Conservation (phyloP, 371 early-diverging fungal genomes). For the Mucor lusitanicus region DNA sequence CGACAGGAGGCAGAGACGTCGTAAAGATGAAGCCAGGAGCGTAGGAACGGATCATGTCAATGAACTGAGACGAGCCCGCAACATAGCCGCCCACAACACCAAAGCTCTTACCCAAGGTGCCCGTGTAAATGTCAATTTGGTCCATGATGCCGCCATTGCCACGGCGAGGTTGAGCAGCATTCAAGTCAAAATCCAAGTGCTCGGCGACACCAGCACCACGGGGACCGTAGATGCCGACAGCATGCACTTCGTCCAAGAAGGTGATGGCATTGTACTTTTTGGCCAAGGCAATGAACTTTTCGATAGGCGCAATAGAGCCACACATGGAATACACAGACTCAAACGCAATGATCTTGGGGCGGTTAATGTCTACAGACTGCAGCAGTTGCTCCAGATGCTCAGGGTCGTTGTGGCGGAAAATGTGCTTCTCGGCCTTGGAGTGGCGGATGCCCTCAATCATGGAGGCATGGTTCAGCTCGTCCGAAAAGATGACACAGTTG, state of each 20-base stretch:
- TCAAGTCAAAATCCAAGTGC: conserved; percentile 83
- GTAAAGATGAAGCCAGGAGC: conserved; percentile 99
- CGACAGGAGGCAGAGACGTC: conserved; percentile 95
- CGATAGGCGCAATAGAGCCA: conserved; percentile 95
- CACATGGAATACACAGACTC: conserved; percentile 99
- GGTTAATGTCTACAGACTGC: conserved; percentile 72
- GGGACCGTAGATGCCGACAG: conserved; percentile 98
- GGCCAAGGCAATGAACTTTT: conserved; percentile 90
- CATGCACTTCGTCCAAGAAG: conserved; percentile 98
- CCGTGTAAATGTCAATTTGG: conserved; percentile 95
- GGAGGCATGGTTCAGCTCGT: conserved; percentile 95
- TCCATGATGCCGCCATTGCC: conserved; percentile 76
- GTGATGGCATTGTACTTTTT: conserved; percentile 98
- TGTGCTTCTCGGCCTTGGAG: conserved; percentile 85
- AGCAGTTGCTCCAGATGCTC: conserved; percentile 87
- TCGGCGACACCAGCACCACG: conserved; percentile 97
- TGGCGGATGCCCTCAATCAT: conserved; percentile 99
- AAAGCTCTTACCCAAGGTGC: conserved; percentile 97
- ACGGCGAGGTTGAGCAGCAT: conserved; percentile 53
- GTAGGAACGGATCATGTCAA: conserved; percentile 97
- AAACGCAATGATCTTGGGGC: conserved; percentile 97
- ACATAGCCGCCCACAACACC: conserved; percentile 98
- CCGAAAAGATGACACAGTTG: conserved; percentile 93
- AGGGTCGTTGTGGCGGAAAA: conserved; percentile 96
- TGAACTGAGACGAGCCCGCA: conserved; percentile 85